A percentile compares a stretch with the other conserved stretches of the same genome.
phyloP scores from a whole-genome alignment of 371 early-diverging fungal species.

The Mortierella sp. region DNA sequence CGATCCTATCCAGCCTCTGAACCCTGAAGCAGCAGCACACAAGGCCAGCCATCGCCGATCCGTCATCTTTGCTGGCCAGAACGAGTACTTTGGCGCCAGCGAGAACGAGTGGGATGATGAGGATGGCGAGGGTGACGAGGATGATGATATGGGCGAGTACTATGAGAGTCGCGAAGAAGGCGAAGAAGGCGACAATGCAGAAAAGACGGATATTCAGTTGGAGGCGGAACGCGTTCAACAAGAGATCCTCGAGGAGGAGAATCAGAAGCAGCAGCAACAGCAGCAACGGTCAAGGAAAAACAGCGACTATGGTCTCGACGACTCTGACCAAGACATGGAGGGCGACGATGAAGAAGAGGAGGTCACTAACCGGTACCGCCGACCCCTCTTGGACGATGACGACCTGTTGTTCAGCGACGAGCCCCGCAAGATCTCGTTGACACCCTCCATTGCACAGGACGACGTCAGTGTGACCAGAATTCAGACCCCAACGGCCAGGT shows the following conservation, averaged over 20 bases:
- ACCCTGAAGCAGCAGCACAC: conserved; percentile 32
- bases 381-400: conserved; percentile 43
- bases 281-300: conserved; percentile 13
- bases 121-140: conserved; percentile 57
- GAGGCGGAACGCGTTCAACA: conserved; percentile 50
- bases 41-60: conserved; percentile 36
- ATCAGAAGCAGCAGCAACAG: conserved; percentile 19
- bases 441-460: conserved; percentile 56
- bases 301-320: conserved; percentile 24
- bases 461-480: conserved; percentile 14
- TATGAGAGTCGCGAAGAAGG: conserved; percentile 54
- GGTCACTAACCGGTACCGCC: conserved; percentile 32
- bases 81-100: conserved; percentile 49
- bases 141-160: conserved; percentile 22
- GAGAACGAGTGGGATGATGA: conserved; percentile 61
- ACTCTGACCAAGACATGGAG: conserved; percentile 18
- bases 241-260: conserved; percentile 48
- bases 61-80: conserved; percentile 46
- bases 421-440: conserved; percentile 54
- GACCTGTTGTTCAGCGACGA: conserved; percentile 44
- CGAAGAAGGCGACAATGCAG: conserved; percentile 48
- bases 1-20: conserved; percentile 44
- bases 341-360: conserved; percentile 23
- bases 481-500: conserved; percentile 19
- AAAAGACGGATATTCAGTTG: conserved; percentile 32